These are phyloP conservation scores for Lachnellula arida DNA, from an alignment of 2,329 filamentous ascomycete genomes.

Conservation along the genomic window DNA sequence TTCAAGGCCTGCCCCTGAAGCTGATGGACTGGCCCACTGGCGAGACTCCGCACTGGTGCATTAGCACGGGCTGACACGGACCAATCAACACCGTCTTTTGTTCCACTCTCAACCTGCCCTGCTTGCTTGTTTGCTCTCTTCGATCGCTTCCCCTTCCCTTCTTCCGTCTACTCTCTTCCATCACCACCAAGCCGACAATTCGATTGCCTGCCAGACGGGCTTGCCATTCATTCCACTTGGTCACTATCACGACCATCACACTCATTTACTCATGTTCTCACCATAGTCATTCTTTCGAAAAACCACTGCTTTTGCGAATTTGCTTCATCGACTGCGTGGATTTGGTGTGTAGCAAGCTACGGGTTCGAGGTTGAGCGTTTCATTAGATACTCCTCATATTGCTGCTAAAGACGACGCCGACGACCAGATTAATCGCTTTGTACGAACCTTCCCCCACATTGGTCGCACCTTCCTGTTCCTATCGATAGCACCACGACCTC, in stretches of 20 bases:
- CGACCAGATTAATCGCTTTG: constrained; percentile 6
- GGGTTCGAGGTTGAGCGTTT: constrained; percentile 20
- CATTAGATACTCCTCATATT: constrained; percentile 19
- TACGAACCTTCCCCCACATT: constrained; percentile 8
- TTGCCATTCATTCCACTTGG: constrained; percentile 47
- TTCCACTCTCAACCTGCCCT: too few species aligned
- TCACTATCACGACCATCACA: constrained; percentile 32
- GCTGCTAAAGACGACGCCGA: constrained; percentile 4
- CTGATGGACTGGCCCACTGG: too few species aligned
- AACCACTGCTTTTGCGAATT: constrained; percentile 1
- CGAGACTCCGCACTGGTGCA: too few species aligned
- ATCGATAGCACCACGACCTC: constrained; percentile 1
- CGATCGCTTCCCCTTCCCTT: constrained; percentile 27
- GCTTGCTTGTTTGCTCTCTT: constrained; percentile 5
- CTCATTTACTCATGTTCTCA: constrained; percentile 33
- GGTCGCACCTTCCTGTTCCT: constrained; percentile 21
- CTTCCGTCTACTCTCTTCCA: constrained; percentile 22
- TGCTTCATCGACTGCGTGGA: not conserved
- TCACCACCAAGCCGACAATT: constrained; percentile 17
- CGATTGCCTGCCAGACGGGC: constrained; percentile 50
- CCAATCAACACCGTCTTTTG: too few species aligned
- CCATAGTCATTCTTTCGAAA: constrained; percentile 33
- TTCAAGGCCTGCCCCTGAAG: not conserved
- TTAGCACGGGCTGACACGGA: too few species aligned
- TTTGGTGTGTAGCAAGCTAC: constrained; percentile 5